Base-by-base conservation (phyloP, 2,329 filamentous ascomycete genomes). In the Neonectria neomacrospora region DNA sequence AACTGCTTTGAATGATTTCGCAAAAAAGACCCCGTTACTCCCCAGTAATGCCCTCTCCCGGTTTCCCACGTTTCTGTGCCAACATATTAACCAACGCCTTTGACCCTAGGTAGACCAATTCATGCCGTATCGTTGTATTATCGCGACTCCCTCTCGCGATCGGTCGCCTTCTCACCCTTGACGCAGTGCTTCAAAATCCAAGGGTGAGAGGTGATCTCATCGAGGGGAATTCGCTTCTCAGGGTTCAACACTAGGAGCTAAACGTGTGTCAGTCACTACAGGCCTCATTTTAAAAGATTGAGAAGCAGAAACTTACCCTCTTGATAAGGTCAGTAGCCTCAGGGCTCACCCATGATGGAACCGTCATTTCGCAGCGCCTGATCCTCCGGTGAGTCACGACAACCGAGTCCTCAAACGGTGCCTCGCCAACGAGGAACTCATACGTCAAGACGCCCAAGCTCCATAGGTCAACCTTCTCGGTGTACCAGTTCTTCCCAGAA, bases 121-220 rank as follows among this genome's bases (percentile, higher is more conserved):
- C 59, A 63, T 65, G 51, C 26, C 54, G 51, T 57, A 39, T 70
- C 66, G 63, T 71, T 64, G 70, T 52, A 57, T 69, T 62, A 48
- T 75, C 65, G 70, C 23, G 62, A 65, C 32, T 54, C 63, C 76
- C 80, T 84, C 70, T 87, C 86, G 62, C 82, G 82, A 74, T 82
- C 85, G 39, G 80, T 71, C 2, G 81, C 82, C 57, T 83, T 79
- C 74, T 86, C 84, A n/a, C 85, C 84, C 79, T 87, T 88, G 68
- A 91, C 85, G 78, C 95, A 98, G 79, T 98, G 93, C 84, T 97
- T 98, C 71, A 97, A 78, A 73, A 99, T 97, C 96, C 96, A 99
- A 18, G 96, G 95, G 78, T 98, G 96, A 55, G 86, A 85, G 78
- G 95, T 90, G 39, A 98, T 91, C 63, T 97, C 90, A 16, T 97